Conservation (phyloP, 2,329 filamentous ascomycete species). For the Aspergillus versicolor region DNA sequence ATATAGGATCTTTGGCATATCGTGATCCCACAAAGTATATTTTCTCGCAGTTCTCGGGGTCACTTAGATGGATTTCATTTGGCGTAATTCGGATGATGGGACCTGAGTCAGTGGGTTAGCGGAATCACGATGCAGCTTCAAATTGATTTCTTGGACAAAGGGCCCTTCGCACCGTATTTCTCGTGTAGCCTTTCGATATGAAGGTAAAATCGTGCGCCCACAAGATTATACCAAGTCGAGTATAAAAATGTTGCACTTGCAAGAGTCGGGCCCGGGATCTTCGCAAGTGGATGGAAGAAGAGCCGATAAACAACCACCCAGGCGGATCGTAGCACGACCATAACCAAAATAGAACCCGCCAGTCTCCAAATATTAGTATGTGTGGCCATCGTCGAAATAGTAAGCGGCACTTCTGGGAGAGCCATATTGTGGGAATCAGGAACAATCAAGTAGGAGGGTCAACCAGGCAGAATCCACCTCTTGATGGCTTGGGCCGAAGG, state of each 20-base stretch:
- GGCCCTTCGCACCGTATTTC: slow-evolving; percentile 23
- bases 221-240: slow-evolving; percentile 28
- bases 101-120: slow-evolving; percentile 13
- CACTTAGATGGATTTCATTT: slow-evolving; percentile 29
- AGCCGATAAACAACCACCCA: slow-evolving; percentile 23
- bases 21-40: slow-evolving; percentile 27
- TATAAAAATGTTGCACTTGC: slow-evolving; percentile 21
- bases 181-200: slow-evolving; percentile 26
- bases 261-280: slow-evolving; percentile 27
- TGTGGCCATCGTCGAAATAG: neutral
- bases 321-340: slow-evolving; percentile 1
- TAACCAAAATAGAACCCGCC: neutral
- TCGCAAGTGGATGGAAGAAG: slow-evolving; percentile 30
- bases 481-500: neutral
- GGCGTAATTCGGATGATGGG: slow-evolving; percentile 30
- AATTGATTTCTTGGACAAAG: neutral
- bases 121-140: neutral
- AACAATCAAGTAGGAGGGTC: neutral
- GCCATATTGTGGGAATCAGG: neutral
- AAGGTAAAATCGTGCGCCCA: slow-evolving; percentile 23
- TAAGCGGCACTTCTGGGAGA: neutral
- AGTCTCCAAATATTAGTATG: slow-evolving; percentile 1
- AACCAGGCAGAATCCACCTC: neutral
- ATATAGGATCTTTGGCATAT: slow-evolving; percentile 25
- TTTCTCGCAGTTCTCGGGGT: slow-evolving; percentile 24